Evolutionary conservation across 2,329 filamentous ascomycete genomes (phyloP).

Genomic region (Aspergillus fumigatus): DNA sequence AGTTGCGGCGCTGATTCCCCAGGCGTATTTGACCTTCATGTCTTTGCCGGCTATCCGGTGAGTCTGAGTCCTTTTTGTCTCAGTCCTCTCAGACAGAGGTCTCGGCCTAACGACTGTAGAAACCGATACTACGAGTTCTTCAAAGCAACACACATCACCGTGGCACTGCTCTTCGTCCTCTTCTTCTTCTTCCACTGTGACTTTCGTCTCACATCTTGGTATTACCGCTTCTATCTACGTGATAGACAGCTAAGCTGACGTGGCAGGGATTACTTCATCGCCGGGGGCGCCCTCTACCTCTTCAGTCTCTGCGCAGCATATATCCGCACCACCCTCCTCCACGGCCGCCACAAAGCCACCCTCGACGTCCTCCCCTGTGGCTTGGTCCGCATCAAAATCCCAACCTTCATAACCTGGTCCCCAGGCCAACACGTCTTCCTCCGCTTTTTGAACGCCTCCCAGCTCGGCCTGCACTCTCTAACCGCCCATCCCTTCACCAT

Average conservation of each 20-base stretch:
- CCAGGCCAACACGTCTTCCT: constrained; percentile 55
- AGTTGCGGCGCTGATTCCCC: constrained; percentile 49
- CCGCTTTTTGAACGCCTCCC: constrained; percentile 38
- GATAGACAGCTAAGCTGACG: not conserved
- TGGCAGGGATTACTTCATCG: constrained; percentile 57
- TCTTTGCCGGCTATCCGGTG: constrained; percentile 50
- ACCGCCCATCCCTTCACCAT: constrained; percentile 55
- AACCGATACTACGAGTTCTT: constrained; percentile 58
- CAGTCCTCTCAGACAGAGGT: not conserved
- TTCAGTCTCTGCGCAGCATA: constrained; percentile 45
- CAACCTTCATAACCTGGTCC: constrained; percentile 44
- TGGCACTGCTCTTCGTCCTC: constrained; percentile 51
- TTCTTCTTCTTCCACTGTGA: constrained; percentile 61
- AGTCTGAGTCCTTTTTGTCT: constrained; percentile 5
- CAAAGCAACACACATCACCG: constrained; percentile 53
- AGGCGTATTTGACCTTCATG: constrained; percentile 53
- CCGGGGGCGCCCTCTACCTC: constrained; percentile 49
- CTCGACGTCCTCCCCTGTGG: constrained; percentile 39
- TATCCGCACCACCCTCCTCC: constrained; percentile 46
- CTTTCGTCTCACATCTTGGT: constrained; percentile 52
- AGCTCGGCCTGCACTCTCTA: constrained; percentile 39
- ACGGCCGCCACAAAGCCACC: constrained; percentile 46
- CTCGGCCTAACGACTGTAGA: constrained; percentile 25
- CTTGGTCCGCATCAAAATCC: constrained; percentile 42
- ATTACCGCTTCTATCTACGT: not conserved